A percentile compares a stretch with the other conserved stretches of the same genome.
Conservation (phyloP, 2,329 filamentous ascomycete species). For the Sarocladium kiliense region DNA sequence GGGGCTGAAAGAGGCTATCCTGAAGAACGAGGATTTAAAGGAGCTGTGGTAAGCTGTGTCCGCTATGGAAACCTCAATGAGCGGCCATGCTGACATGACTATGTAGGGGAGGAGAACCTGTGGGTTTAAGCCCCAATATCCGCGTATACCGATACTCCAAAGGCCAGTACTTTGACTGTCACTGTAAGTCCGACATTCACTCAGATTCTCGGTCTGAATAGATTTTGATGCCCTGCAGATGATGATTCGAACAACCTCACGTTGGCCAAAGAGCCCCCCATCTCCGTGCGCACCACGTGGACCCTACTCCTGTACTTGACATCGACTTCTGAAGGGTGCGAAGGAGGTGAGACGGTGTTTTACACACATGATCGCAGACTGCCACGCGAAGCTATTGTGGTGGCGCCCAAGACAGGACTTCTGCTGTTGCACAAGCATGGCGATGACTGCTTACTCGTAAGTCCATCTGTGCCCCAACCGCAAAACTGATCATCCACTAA, state of each 20-base stretch:
- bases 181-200: slow-evolving; percentile 56
- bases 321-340: slow-evolving; percentile 65
- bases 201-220: background rate
- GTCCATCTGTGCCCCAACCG: slow-evolving; percentile 19
- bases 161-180: slow-evolving; percentile 87
- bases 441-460: slow-evolving; percentile 74
- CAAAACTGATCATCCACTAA: slow-evolving; percentile 32
- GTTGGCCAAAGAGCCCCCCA: slow-evolving; percentile 34
- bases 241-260: slow-evolving; percentile 78
- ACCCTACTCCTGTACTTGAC: slow-evolving; percentile 86
- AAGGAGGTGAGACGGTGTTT: slow-evolving; percentile 88
- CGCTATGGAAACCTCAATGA: background rate
- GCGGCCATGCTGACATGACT: slow-evolving; percentile 14
- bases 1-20: slow-evolving; percentile 60
- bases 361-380: slow-evolving; percentile 64
- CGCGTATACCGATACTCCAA: slow-evolving; percentile 81
- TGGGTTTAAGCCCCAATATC: slow-evolving; percentile 87
- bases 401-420: slow-evolving; percentile 77
- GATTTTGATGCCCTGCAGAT: slow-evolving; percentile 43
- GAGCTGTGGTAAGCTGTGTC: slow-evolving; percentile 40
- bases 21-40: slow-evolving; percentile 28
- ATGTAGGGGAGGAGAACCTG: slow-evolving; percentile 71
- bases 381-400: slow-evolving; percentile 60
- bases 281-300: slow-evolving; percentile 66
- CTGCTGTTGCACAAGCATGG: slow-evolving; percentile 85